Conservation (phyloP, 2,329 filamentous ascomycete genomes). For the Colletotrichum euphorbiae region DNA sequence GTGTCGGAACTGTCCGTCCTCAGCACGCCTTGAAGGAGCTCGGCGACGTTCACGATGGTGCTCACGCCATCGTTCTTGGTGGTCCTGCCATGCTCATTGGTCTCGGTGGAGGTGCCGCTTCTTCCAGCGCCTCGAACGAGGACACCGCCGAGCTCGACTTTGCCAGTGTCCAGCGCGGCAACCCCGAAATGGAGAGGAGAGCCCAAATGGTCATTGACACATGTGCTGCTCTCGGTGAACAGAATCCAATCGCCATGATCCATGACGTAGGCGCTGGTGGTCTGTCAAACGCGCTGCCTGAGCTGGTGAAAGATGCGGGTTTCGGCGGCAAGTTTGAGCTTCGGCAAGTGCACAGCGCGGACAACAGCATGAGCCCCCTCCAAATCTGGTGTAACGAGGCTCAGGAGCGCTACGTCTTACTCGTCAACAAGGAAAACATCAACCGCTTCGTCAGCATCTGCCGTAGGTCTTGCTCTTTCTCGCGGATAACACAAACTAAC, state of each 20-base stretch:
- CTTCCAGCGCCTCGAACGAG: constrained; percentile 88
- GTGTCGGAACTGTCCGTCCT: constrained; percentile 90
- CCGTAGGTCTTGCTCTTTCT: constrained; percentile 52
- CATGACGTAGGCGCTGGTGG: constrained; percentile 98
- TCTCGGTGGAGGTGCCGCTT: constrained; percentile 93
- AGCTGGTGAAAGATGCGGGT: constrained; percentile 90
- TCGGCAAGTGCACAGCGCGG: constrained; percentile 91
- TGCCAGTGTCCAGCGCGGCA: constrained; percentile 95
- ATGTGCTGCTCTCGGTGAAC: constrained; percentile 83
- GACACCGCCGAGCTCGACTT: constrained; percentile 94
- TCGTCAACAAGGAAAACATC: constrained; percentile 83
- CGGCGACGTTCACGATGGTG: constrained; percentile 83
- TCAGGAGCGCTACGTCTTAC: constrained; percentile 94
- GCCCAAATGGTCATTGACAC: constrained; percentile 99
- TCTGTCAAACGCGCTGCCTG: constrained; percentile 78
- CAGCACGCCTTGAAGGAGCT: constrained; percentile 90
- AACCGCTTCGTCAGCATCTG: constrained; percentile 79
- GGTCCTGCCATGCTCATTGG: constrained; percentile 98
- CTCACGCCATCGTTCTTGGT: constrained; percentile 91
- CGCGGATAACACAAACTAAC: background rate
- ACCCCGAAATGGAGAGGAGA: constrained; percentile 94
- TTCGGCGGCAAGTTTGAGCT: constrained; percentile 93
- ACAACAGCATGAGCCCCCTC: constrained; percentile 91
- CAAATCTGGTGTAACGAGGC: constrained; percentile 99
- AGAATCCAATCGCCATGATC: constrained; percentile 95